Evolutionary conservation across 2,329 filamentous ascomycete species (phyloP).

Genomic region (Chalaropsis thielavioides): DNA sequence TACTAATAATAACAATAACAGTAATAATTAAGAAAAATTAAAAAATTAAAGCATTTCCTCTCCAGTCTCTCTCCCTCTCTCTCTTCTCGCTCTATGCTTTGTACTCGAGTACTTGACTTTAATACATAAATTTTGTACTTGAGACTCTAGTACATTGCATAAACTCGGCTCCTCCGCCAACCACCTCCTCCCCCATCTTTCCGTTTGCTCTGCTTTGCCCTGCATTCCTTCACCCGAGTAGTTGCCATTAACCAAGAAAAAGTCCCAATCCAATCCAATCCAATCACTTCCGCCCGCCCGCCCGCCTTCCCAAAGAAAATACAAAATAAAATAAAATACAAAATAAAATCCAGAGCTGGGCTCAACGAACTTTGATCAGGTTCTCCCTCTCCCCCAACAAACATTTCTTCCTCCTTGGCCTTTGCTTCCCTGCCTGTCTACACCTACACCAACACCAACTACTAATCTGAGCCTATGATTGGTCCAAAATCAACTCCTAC

Average conservation of each 20-base stretch:
- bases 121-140: not conserved
- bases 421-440: no score
- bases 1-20: not conserved
- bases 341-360: no score
- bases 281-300: no score
- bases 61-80: not conserved
- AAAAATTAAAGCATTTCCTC: not conserved
- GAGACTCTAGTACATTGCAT: not conserved
- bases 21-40: not conserved
- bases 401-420: no score
- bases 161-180: not conserved
- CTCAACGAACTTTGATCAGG: not conserved
- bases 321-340: no score
- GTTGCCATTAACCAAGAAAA: no score
- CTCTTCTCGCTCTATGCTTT: no score
- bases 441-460: no score
- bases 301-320: no score
- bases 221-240: no score
- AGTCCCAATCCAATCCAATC: no score
- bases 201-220: not conserved
- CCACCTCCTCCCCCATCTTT: not conserved
- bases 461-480: not conserved
- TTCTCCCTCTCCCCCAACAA: not conserved
- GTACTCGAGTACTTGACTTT: no score
- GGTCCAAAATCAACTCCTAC: not conserved